Conservation (phyloP, 306 rosid species). For the Dalbergia cochinchinensis region DNA sequence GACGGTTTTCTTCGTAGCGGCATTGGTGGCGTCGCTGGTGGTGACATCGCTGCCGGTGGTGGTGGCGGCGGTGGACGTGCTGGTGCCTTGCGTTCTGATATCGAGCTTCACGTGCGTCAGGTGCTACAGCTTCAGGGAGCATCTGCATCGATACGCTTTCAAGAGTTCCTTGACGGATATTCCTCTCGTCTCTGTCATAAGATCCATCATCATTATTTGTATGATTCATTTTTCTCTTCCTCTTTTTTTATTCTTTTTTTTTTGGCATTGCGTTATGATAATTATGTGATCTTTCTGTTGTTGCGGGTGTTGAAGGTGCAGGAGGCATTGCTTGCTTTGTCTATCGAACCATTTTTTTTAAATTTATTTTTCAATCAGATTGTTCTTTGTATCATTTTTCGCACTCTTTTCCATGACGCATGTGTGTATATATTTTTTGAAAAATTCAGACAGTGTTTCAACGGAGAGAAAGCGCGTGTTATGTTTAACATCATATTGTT, state of each 20-base stretch:
- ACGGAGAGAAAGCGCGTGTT: neutral
- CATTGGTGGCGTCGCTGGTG: conserved; percentile 87
- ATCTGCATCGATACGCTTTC: conserved; percentile 84
- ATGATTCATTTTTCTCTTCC: conserved; percentile 37
- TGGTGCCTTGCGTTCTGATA: conserved; percentile 83
- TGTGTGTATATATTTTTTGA: neutral
- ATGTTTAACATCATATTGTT: neutral
- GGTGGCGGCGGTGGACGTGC: conserved; percentile 78
- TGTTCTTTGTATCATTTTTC: conserved; percentile 18
- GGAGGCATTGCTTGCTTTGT: conserved; percentile 34
- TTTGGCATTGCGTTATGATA: neutral
- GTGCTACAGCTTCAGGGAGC: conserved; percentile 77
- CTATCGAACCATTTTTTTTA: neutral
- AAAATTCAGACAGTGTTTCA: neutral
- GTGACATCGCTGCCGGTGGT: conserved; percentile 88
- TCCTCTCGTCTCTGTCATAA: conserved; percentile 86
- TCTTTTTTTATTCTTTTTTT: neutral
- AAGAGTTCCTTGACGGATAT: conserved; percentile 90
- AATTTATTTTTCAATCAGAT: neutral
- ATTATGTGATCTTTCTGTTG: neutral
- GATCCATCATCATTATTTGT: conserved; percentile 90
- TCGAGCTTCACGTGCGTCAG: conserved; percentile 89
- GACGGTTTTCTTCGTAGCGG: conserved; percentile 89
- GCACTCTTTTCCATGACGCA: neutral
- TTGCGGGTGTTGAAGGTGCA: conserved; percentile 23